phyloP scores from a whole-genome alignment of 106 monocot species.

The Dendrobium chrysotoxum region DNA sequence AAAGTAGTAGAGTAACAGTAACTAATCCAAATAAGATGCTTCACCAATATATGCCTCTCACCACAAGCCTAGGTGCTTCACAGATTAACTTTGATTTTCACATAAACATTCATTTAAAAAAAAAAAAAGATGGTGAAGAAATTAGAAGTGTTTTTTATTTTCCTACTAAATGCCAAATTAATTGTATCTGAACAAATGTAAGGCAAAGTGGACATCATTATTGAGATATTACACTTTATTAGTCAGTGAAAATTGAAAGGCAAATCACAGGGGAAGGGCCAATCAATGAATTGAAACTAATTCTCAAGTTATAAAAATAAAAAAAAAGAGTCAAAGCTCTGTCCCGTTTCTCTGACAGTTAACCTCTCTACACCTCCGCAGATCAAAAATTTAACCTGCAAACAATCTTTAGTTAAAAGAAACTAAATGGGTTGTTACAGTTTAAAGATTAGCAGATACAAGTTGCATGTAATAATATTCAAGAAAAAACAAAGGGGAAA shows the following conservation, averaged over 20 bases:
- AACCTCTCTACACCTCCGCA: neutral
- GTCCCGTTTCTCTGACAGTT: neutral
- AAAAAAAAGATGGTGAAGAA: neutral
- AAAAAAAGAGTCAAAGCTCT: neutral
- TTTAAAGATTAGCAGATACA: no score
- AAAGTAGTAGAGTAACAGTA: no score
- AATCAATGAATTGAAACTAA: conserved; percentile 5
- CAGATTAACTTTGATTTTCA: neutral
- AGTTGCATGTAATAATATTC: no score
- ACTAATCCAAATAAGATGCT: no score
- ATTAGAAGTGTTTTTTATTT: neutral
- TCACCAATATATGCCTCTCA: no score
- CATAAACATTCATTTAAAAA: neutral
- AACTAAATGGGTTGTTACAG: no score
- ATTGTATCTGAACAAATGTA: neutral
- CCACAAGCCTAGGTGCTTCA: neutral
- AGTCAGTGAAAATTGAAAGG: neutral
- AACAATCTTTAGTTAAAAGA: neutral
- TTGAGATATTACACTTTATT: neutral
- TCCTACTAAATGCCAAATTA: neutral
- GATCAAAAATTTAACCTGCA: neutral
- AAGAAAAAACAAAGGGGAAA: no score
- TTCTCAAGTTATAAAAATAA: neutral
- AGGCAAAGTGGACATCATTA: neutral
- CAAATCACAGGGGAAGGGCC: neutral